Base-by-base conservation (phyloP, 305 asterid genomes). In the Nicotiana rustica region DNA sequence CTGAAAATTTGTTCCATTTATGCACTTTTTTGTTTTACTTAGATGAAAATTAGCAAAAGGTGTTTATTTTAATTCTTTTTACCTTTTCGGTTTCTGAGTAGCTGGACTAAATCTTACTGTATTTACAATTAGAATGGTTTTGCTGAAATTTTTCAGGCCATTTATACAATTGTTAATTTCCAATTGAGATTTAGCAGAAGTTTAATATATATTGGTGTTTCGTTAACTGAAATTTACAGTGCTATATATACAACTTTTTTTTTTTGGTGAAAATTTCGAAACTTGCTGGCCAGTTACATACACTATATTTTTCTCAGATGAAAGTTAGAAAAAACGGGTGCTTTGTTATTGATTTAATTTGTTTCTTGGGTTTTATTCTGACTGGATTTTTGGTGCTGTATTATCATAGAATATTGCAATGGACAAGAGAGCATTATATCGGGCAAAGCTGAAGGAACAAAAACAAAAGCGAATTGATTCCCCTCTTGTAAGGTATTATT, bases 401-500 rank as follows among this genome's bases (percentile, higher is more conserved):
- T 44, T 17, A 44, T 21, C 64, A 75, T 68, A 67, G 82, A 92
- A 89, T 95, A 93, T 92, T 85, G 94, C 89, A 86, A 96, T 97
- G 10, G 93, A 87, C 88, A 91, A 91, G 85, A 96, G 91, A 86
- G 92, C 97, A 13, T 56, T 88, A 67, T 92, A 88, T 81, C 91
- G 97, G 76, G 93, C 97, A 5, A 96, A 89, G 84, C 76, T 96
- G 90, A 93, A 95, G 18, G 87, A 86, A 82, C 92, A 92, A 89
- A 90, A 86, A 86, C 92, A 91, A 83, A 91, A 90, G 82, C 92
- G 91, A 47, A 91, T 96, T 82, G 98, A 91, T 87, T 92, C 96
- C 81, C 97, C 97, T 62, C 91, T 96, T 66, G 91, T 91, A 6
- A 96, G 98, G 99, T 96, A 91, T 67, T n/a, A 2, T 10, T 14